These are phyloP conservation scores for Colletotrichum tropicicola DNA, from an alignment of 2,329 filamentous ascomycete species.

Conservation along the genomic window DNA sequence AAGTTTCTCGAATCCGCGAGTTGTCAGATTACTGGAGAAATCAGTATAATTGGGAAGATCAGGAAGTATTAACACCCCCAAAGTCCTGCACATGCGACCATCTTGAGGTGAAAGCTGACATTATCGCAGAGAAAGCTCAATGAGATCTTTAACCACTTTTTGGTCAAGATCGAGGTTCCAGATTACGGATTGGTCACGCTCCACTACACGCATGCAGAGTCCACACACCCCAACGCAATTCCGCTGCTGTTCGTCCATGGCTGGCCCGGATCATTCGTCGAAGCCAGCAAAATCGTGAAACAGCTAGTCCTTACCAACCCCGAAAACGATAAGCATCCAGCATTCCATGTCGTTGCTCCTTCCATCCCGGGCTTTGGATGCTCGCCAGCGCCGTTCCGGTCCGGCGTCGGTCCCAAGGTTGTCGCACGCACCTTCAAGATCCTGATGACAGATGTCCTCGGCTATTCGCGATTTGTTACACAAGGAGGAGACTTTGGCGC, in stretches of 20 bases:
- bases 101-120: neutral
- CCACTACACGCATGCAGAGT: conserved; percentile 42
- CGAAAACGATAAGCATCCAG: conserved; percentile 35
- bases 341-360: conserved; percentile 58
- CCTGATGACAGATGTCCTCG: conserved; percentile 48
- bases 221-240: conserved; percentile 40
- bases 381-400: conserved; percentile 40
- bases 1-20: conserved; percentile 20
- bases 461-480: conserved; percentile 43
- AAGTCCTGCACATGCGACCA: too few species aligned
- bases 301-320: conserved; percentile 39
- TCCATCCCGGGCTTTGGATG: conserved; percentile 55
- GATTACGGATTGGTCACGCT: conserved; percentile 34
- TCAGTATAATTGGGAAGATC: conserved; percentile 19
- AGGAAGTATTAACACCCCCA: conserved; percentile 17
- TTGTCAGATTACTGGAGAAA: conserved; percentile 27
- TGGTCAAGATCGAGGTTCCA: conserved; percentile 30
- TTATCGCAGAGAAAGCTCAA: conserved; percentile 3
- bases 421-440: conserved; percentile 42
- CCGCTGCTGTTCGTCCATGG: conserved; percentile 53
- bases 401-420: conserved; percentile 41
- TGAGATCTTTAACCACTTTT: conserved; percentile 22
- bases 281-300: conserved; percentile 43
- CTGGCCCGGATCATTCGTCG: conserved; percentile 52
- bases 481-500: conserved; percentile 43